phyloP scores from a whole-genome alignment of 306 rosid genomes.

The Castanea crenata region DNA sequence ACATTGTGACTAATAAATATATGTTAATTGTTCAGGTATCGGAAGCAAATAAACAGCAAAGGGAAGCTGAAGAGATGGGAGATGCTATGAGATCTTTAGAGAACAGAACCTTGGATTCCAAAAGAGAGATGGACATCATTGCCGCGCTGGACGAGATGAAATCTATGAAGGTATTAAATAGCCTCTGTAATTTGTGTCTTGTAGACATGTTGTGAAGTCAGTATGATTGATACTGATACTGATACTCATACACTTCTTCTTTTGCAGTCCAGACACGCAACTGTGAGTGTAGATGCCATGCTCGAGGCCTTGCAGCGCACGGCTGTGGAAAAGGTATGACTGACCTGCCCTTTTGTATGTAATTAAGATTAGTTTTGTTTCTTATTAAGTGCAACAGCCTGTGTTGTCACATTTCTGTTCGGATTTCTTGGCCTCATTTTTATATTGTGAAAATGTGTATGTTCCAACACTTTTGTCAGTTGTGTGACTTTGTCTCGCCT shows the following conservation, averaged over 20 bases:
- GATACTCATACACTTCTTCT: constrained; percentile 19
- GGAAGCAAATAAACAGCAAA: constrained; percentile 48
- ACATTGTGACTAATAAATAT: not conserved
- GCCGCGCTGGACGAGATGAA: constrained; percentile 98
- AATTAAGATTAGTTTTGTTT: too few relatives aligned
- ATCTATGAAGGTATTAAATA: constrained; percentile 78
- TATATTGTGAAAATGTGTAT: not conserved
- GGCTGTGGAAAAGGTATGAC: constrained; percentile 46
- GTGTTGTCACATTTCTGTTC: not conserved
- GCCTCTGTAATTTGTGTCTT: not conserved
- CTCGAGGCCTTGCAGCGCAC: constrained; percentile 76
- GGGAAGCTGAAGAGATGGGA: constrained; percentile 83
- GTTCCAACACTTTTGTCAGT: not conserved
- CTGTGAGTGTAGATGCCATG: constrained; percentile 83
- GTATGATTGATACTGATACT: not conserved
- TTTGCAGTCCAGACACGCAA: constrained; percentile 91
- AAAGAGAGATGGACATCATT: constrained; percentile 70
- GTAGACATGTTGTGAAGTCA: not conserved
- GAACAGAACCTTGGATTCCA: constrained; percentile 86
- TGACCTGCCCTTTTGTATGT: not conserved
- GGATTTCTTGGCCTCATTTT: not conserved
- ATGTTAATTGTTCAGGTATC: constrained; percentile 9
- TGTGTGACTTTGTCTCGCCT: not conserved
- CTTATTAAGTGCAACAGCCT: not conserved
- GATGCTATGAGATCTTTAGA: constrained; percentile 28